Conservation (phyloP, 352 stramenopile genomes). For the Phytopythium cucurbitacearum region DNA sequence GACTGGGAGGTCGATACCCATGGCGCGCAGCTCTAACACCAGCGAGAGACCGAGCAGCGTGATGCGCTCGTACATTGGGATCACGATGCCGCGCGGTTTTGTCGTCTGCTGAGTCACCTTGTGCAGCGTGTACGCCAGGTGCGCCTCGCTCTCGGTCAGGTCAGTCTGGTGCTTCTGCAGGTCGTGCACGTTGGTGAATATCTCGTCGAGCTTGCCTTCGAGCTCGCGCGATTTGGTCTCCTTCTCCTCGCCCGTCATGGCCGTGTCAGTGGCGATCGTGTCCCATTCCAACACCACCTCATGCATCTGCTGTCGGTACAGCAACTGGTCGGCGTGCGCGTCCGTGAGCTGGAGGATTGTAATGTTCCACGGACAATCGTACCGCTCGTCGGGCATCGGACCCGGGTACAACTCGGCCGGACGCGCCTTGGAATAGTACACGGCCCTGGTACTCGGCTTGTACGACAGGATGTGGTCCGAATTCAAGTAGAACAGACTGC, state of each 20-base stretch:
- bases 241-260: constrained; percentile 7
- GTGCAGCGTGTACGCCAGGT: constrained; percentile 19
- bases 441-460: constrained; percentile 28
- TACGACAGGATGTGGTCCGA: constrained; percentile 59
- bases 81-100: constrained; percentile 23
- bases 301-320: constrained; percentile 41
- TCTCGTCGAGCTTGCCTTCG: not conserved
- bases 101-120: constrained; percentile 13
- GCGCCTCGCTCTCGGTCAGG: constrained; percentile 12
- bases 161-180: constrained; percentile 10
- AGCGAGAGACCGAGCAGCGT: constrained; percentile 28
- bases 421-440: constrained; percentile 47
- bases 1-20: constrained; percentile 27
- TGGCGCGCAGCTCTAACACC: constrained; percentile 26
- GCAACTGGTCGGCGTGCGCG: constrained; percentile 31
- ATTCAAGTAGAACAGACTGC: constrained; percentile 58
- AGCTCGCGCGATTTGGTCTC: constrained; percentile 15
- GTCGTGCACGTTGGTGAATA: not conserved
- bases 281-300: constrained; percentile 26
- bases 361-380: constrained; percentile 59
- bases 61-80: constrained; percentile 37
- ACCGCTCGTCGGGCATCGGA: constrained; percentile 24
- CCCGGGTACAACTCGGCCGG: constrained; percentile 47
- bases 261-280: not conserved
- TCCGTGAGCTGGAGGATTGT: constrained; percentile 32